Percentiles rank a stretch among this genome's conserved stretches.
Evolutionary conservation across 2,329 filamentous ascomycete species (phyloP).

Genomic region (Neoascochyta sp.): DNA sequence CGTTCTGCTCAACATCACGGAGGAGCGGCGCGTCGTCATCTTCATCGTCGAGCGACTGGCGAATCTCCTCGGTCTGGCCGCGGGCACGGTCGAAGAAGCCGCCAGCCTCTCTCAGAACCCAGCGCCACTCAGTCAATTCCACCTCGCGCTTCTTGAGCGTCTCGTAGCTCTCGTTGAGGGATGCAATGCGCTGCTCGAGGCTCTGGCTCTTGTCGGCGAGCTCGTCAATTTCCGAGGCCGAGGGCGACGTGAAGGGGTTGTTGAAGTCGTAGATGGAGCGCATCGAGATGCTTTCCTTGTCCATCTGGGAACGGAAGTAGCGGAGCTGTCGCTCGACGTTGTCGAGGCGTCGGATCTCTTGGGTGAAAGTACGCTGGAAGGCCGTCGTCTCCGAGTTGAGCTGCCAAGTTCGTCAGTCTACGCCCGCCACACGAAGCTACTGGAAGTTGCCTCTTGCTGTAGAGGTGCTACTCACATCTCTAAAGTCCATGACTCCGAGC

Average conservation of each 20-base stretch:
- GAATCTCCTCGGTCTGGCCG: constrained; percentile 94
- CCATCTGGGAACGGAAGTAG: constrained; percentile 95
- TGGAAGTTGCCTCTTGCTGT: no score
- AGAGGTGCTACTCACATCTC: constrained; percentile 87
- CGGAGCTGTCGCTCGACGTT: constrained; percentile 97
- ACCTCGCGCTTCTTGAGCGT: constrained; percentile 96
- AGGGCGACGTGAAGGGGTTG: constrained; percentile 80
- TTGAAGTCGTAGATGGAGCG: constrained; percentile 88
- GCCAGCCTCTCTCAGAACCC: constrained; percentile 92
- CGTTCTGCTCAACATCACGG: constrained; percentile 85
- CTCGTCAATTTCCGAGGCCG: constrained; percentile 93
- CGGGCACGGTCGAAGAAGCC: constrained; percentile 97
- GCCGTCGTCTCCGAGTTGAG: constrained; percentile 89
- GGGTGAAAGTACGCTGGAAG: constrained; percentile 95
- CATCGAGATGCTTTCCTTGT: constrained; percentile 82
- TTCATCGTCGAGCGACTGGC: constrained; percentile 73
- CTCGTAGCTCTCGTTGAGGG: constrained; percentile 97
- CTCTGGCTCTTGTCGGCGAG: constrained; percentile 87
- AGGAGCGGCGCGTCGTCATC: constrained; percentile 91
- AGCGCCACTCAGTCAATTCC: constrained; percentile 96
- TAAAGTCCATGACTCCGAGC: constrained; percentile 92
- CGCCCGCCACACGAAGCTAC: no score
- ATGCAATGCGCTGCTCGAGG: constrained; percentile 85
- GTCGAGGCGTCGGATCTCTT: constrained; percentile 93
- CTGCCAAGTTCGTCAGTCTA: constrained; percentile 48